Percentiles rank a stretch among this genome's conserved stretches.
phyloP scores from a whole-genome alignment of 192 early-diverging fungal genomes.

The Cetraspora pellucida region DNA sequence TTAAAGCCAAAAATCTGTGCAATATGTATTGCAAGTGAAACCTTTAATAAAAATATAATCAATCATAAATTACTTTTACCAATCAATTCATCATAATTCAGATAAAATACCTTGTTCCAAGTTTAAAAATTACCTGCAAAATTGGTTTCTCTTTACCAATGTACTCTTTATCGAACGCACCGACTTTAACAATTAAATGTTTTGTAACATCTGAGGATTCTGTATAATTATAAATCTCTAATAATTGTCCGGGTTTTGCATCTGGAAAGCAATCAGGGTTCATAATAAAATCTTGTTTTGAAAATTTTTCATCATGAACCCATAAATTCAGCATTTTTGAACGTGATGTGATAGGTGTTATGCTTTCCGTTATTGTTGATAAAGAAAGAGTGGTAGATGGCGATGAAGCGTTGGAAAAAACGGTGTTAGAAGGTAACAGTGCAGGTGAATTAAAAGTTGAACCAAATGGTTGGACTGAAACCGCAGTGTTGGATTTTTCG shows the following conservation, averaged over 20 bases:
- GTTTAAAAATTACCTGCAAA: constrained; percentile 52
- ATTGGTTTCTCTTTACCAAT: constrained; percentile 51
- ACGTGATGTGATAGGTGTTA: constrained; percentile 10
- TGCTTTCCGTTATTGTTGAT: not conserved
- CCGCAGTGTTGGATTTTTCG: too few relatives aligned
- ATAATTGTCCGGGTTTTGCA: constrained; percentile 61
- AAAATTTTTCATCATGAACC: constrained; percentile 63
- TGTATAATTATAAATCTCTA: constrained; percentile 59
- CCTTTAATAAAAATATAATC: constrained; percentile 41
- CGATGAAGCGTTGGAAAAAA: not conserved
- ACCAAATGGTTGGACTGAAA: too few relatives aligned
- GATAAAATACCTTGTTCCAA: not conserved
- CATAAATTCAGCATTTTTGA: constrained; percentile 44
- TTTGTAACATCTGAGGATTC: constrained; percentile 36
- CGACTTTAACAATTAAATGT: constrained; percentile 57
- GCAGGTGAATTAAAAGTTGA: too few relatives aligned
- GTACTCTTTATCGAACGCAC: constrained; percentile 52
- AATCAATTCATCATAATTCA: not conserved
- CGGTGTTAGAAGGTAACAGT: not conserved
- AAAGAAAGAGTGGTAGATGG: not conserved
- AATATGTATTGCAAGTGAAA: constrained; percentile 70
- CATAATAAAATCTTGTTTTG: constrained; percentile 65
- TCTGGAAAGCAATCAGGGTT: constrained; percentile 70
- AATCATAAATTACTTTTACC: not conserved
- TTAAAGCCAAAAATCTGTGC: constrained; percentile 65